Base-by-base conservation (phyloP, 2,329 filamentous ascomycete genomes). In the Cercospora zeina region DNA sequence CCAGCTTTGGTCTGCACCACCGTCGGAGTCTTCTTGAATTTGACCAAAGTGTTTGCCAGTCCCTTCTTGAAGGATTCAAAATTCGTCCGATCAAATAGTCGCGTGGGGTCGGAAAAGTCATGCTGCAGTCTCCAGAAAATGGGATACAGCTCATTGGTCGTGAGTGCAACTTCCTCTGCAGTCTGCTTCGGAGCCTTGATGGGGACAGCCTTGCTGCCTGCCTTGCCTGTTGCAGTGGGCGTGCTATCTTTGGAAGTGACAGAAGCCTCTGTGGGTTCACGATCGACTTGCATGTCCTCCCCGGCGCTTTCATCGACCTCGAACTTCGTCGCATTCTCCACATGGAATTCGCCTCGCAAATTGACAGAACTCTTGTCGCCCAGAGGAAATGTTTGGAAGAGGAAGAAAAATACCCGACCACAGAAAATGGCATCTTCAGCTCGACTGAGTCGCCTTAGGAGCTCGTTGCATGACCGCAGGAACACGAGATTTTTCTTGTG, bases 341-440 rank as follows among this genome's bases (percentile, higher is more conserved):
- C 86, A 72, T 99, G 95, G 69, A 95, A 99, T 78, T 97, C 93
- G 69, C 95, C 95, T 56, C 95, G 86, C 39, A 97, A 82, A 72
- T 99, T 99, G 54, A 99, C 95, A 0, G 95, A 97, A 74, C 95
- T 97, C 74, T 93, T 95, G 77, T 99, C 96, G 33, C 93, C 93
- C 0, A 99, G 82, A 1, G 95, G 95, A 72, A 99, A 97, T 75
- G 92, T 96, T 75, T 99, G 95, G 76, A 97, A 99, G 73, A 99
- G 86, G 76, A 97, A 99, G 67, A 99, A 97, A 76, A 97, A 97
- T 27, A 99, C 95, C 39, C 95, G 86, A 14, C 95, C 95, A 72
- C 95, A 99, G 74, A 99, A 99, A 0, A 96, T 92, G 0, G 95
- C 96, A 76, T 99, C 95, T 75, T 97, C 93, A 3, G 95, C 93